Evolutionary conservation across 2,329 filamentous ascomycete genomes (phyloP).

Genomic region (Byssochlamys sp.): DNA sequence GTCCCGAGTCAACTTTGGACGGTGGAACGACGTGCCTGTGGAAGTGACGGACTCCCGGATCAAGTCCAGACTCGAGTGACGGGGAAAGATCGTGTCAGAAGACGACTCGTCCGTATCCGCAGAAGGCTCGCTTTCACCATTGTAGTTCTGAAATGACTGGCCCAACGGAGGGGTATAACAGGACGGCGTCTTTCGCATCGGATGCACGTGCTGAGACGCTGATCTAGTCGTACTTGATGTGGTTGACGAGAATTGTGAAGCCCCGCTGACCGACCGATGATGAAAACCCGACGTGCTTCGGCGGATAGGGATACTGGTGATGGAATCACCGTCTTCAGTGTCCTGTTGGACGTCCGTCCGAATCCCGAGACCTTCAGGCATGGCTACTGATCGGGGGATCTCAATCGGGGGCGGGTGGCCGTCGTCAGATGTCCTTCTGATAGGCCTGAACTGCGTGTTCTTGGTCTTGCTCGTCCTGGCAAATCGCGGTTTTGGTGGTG

Average conservation of each 20-base stretch:
- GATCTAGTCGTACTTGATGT: conserved; percentile 40
- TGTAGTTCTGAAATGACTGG: conserved; percentile 41
- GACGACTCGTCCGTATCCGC: conserved; percentile 37
- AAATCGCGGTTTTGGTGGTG: neutral
- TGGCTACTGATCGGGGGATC: conserved; percentile 45
- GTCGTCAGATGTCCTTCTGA: conserved; percentile 43
- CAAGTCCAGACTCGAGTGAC: conserved; percentile 15
- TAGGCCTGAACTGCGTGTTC: conserved; percentile 44
- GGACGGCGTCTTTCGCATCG: conserved; percentile 47
- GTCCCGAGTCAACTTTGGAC: conserved; percentile 24
- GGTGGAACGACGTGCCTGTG: conserved; percentile 18
- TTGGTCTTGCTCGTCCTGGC: conserved; percentile 13
- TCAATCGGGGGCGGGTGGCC: conserved; percentile 44
- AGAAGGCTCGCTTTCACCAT: conserved; percentile 36
- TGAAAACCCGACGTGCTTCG: conserved; percentile 38
- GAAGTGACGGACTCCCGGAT: conserved; percentile 19
- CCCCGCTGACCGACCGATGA: conserved; percentile 45
- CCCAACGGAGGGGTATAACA: conserved; percentile 46
- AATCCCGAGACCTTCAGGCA: conserved; percentile 51
- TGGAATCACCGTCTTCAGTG: conserved; percentile 29
- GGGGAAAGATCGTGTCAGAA: conserved; percentile 34
- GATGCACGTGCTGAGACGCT: conserved; percentile 44
- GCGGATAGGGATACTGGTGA: conserved; percentile 22
- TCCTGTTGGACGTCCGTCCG: conserved; percentile 28
- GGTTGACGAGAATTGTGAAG: conserved; percentile 43